Base-by-base conservation (phyloP, 2,329 filamentous ascomycete genomes). In the Chrysosporium queenslandicum region DNA sequence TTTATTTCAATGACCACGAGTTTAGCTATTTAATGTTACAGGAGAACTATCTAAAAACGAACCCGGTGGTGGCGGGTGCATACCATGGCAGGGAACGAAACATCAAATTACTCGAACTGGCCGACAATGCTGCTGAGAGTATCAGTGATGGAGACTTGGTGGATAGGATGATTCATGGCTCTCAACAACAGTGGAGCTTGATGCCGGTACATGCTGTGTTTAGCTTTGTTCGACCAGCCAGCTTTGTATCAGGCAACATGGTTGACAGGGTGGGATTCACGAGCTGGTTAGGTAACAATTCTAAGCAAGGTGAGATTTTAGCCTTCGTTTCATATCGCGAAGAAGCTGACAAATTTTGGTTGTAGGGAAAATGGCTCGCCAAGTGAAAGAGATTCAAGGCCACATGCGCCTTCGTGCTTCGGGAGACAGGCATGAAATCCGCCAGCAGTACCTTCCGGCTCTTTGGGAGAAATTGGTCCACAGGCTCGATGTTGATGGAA, bases 1-100 rank as follows among this genome's bases (percentile, higher is more conserved):
- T 98, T 1, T 98, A 98, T 68, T 98, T 98, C 76, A 97, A 98
- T 67, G 92, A 98, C 62, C 92, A 98, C 64, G 92, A 98, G 62
- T 94, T 97, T 71, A 96, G 89, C 63, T 92, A 84, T 64, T 75
- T 98, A 50, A 97, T 98, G 92, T 82, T 98, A 43, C 92, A 98
- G 66, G 94, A 98, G 68, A 98, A 98, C 65, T 98, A 98, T 61
- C 77, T 98, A 11, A 85, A 82, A 57, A 89, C 88, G 1, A 87
- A 83, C 55, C 92, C 92, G 2, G 77, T 82, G 55, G 76, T 73
- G 11, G 73, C 86, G 2, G 78, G 74, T 55, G 76, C 74, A 18
- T 84, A 82, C 64, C 75, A 74, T 36, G 80, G 78, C 53, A 81
- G 80, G 57, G 84, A 91, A 66, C 78, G 83, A 57, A 84, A 80